Conservation (phyloP, 331 rosid species). For the Spiraea crenata region DNA sequence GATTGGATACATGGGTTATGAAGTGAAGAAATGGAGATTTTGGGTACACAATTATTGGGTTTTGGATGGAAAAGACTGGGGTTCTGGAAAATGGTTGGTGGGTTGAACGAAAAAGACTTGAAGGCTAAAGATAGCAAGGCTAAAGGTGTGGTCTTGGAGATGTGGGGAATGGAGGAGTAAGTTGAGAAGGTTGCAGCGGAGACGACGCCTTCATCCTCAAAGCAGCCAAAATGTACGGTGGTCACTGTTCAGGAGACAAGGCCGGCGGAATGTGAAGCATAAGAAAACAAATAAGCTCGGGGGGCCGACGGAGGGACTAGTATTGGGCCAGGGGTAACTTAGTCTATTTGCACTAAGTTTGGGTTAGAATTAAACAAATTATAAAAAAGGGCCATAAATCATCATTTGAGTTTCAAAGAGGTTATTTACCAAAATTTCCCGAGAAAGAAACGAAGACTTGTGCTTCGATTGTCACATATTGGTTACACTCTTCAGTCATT, state of each 20-base stretch:
- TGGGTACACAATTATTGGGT: constrained; percentile 32
- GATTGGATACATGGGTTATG: constrained; percentile 40
- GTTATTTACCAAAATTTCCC: no score
- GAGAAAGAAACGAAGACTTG: not conserved
- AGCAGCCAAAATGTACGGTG: constrained; percentile 25
- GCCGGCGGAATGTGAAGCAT: not conserved
- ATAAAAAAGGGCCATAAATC: no score
- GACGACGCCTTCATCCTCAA: constrained; percentile 58
- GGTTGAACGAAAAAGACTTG: constrained; percentile 25
- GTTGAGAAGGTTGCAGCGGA: constrained; percentile 48
- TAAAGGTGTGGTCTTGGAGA: constrained; percentile 37
- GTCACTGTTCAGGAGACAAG: not conserved
- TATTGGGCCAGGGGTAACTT: no score
- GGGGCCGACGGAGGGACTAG: no score
- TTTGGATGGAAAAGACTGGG: constrained; percentile 35
- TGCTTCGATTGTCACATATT: constrained; percentile 12
- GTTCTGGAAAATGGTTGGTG: constrained; percentile 14
- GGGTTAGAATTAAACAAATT: no score
- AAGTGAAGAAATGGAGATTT: constrained; percentile 18
- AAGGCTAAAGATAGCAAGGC: constrained; percentile 31
- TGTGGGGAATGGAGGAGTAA: constrained; percentile 30
- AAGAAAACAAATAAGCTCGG: no score
- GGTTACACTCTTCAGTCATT: constrained; percentile 10
- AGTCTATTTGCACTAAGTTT: no score
- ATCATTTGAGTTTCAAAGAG: no score